Conservation (phyloP, 2,329 filamentous ascomycete genomes). For the Diplocarpon mali region DNA sequence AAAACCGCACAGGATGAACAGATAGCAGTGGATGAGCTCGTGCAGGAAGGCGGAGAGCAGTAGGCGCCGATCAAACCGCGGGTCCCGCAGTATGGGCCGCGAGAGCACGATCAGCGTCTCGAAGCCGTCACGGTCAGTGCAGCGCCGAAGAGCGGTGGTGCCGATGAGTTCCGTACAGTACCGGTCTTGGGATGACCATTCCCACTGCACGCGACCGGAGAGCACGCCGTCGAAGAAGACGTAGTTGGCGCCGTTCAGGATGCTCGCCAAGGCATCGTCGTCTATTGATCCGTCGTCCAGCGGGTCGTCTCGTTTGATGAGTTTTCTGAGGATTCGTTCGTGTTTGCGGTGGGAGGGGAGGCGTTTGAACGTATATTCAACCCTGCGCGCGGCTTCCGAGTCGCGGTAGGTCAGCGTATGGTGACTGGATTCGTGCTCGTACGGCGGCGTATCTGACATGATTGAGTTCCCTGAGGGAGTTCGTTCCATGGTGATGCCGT, state of each 20-base stretch:
- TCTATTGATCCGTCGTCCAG: constrained; percentile 43
- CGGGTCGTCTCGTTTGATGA: constrained; percentile 39
- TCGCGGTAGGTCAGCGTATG: constrained; percentile 14
- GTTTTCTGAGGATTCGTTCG: constrained; percentile 41
- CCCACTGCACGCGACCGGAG: constrained; percentile 47
- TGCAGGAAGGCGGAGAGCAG: constrained; percentile 56
- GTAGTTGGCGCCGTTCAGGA: constrained; percentile 50
- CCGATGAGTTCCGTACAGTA: constrained; percentile 48
- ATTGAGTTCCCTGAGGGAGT: constrained; percentile 26
- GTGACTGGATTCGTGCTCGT: constrained; percentile 10
- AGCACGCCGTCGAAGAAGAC: constrained; percentile 50
- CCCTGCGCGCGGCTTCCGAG: constrained; percentile 17
- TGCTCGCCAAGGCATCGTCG: constrained; percentile 43
- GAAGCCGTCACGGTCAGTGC: constrained; percentile 35
- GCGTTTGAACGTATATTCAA: constrained; percentile 14
- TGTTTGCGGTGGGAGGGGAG: constrained; percentile 12
- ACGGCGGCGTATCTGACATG: constrained; percentile 18
- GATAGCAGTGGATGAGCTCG: constrained; percentile 56
- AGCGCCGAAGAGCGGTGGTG: constrained; percentile 45
- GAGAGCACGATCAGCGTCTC: constrained; percentile 54
- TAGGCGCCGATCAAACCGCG: constrained; percentile 43
- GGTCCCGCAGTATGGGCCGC: constrained; percentile 41
- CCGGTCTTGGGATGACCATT: constrained; percentile 43
- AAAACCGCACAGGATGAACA: constrained; percentile 52
- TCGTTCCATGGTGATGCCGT: constrained; percentile 23